Evolutionary conservation across 495 filamentous ascomycete genomes (phyloP), one percentile per base, ranked within the genome.

Genomic region (Annulohypoxylon bovei): DNA sequence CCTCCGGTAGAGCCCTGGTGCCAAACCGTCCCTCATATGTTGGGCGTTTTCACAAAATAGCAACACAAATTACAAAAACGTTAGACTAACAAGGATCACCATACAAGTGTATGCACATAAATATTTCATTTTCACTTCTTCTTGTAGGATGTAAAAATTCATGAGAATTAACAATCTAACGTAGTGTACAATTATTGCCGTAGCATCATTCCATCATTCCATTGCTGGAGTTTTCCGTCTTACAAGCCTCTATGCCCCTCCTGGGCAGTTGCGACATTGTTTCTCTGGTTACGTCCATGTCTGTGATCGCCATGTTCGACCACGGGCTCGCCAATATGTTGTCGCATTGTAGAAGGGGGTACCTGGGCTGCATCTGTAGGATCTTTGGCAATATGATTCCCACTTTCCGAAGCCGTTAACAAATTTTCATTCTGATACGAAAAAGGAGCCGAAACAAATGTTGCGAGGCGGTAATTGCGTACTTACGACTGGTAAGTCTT

Each of bases 11-110:
- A 82, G 55, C 82, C 81, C 63, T 81, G 79, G 77, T 85, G 79
- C 72, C 72, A 81, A 2, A 68, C 77, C 35, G 69, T 89, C 71
- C 88, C 88, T 30, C 87, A 91, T 79, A 71, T 86, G 27, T 75
- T 85, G 56, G 88, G 88, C 4, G 77, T 80, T 16, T 77, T 88
- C 66, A 83, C 84, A 1, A 90, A 81, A 52, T 81, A 73, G 59
- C n/a, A 54, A 32, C 0, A 16, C 3, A 23, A n/a, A n/a, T n/a
- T n/a, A n/a, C n/a, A n/a, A n/a, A n/a, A n/a, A n/a, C n/a, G n/a
- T n/a, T n/a, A n/a, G n/a, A n/a, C n/a, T 25, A 47, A 6, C 20
- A 46, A 7, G 16, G 16, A 8, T 46, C 16, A 18, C 8, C 20
- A 1, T 2, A 46, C 1, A 46, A 23, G 40, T 11, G 22, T 0